These are phyloP conservation scores for Fistulifera pelliculosa DNA, from an alignment of 108 stramenopile species.

Conservation along the genomic window DNA sequence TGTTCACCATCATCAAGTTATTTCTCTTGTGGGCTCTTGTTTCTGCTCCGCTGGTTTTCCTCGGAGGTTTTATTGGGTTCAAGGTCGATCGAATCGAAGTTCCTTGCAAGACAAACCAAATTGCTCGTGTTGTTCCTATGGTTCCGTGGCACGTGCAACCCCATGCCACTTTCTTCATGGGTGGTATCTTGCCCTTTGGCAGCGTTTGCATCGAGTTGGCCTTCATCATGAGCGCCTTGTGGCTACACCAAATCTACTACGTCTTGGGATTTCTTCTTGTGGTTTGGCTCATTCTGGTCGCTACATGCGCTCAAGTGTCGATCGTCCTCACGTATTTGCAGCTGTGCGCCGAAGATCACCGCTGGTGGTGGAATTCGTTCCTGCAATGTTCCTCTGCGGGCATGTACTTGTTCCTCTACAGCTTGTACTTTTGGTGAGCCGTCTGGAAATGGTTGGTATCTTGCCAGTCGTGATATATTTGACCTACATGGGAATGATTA, in stretches of 20 bases:
- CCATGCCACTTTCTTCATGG: conserved; percentile 30
- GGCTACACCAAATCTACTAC: conserved; percentile 97
- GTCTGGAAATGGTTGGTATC: conserved; percentile 78
- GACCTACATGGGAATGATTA: conserved; percentile 95
- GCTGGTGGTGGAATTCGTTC: conserved; percentile 99
- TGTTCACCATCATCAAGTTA: conserved; percentile 76
- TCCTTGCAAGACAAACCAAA: conserved; percentile 88
- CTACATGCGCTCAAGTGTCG: conserved; percentile 92
- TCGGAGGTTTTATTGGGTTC: conserved; percentile 93
- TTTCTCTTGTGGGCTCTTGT: conserved; percentile 80
- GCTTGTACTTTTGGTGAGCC: conserved; percentile 82
- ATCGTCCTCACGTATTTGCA: conserved; percentile 97
- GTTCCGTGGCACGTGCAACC: conserved; percentile 81
- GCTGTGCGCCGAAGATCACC: conserved; percentile 94
- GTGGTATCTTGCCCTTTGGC: conserved; percentile 96
- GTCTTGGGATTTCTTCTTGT: conserved; percentile 96
- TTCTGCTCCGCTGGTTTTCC: conserved; percentile 86
- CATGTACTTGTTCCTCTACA: conserved; percentile 90
- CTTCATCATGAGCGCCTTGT: conserved; percentile 96
- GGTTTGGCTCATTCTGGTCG: conserved; percentile 85
- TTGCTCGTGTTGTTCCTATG: conserved; percentile 86
- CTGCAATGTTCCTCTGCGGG: conserved; percentile 88
- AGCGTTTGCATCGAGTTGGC: conserved; percentile 96
- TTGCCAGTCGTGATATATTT: conserved; percentile 89
- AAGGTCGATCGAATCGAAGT: conserved; percentile 64